Evolutionary conservation across 208 protist species (phyloP).

Genomic region (Strigomonas oncopelti): DNA sequence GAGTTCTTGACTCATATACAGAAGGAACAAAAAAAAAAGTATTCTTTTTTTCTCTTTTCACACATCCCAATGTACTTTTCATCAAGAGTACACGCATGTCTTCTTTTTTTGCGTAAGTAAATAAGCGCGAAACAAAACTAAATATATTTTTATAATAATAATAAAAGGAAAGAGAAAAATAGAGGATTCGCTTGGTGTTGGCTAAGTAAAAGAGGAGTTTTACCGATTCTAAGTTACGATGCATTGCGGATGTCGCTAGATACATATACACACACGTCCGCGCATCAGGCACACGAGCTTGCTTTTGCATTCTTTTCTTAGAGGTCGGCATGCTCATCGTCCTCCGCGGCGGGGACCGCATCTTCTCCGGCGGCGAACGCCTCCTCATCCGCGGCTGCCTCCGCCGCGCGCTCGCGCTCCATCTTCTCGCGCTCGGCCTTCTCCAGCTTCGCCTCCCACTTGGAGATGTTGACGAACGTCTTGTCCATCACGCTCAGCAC

Average conservation of each 20-base stretch:
- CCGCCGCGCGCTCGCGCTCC: conserved; percentile 3
- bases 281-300: neutral
- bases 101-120: no score
- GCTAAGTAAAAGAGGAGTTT: no score
- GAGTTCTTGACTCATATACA: conserved; percentile 1
- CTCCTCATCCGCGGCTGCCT: conserved; percentile 3
- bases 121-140: no score
- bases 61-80: no score
- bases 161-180: neutral
- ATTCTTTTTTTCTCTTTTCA: conserved; percentile 13
- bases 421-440: conserved; percentile 14
- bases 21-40: conserved; percentile 7
- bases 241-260: no score
- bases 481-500: conserved; percentile 46
- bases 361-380: neutral
- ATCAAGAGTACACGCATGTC: neutral
- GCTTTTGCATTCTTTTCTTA: neutral
- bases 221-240: no score
- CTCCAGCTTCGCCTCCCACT: conserved; percentile 16
- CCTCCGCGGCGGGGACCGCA: neutral
- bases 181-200: neutral
- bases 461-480: conserved; percentile 27
- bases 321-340: conserved; percentile 1
- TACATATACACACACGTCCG: neutral
- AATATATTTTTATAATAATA: neutral